Percentiles rank a stretch among this genome's conserved stretches.
These are phyloP conservation scores for Lachancea quebecensis DNA, from an alignment of 805 yeast species.

Conservation along the genomic window DNA sequence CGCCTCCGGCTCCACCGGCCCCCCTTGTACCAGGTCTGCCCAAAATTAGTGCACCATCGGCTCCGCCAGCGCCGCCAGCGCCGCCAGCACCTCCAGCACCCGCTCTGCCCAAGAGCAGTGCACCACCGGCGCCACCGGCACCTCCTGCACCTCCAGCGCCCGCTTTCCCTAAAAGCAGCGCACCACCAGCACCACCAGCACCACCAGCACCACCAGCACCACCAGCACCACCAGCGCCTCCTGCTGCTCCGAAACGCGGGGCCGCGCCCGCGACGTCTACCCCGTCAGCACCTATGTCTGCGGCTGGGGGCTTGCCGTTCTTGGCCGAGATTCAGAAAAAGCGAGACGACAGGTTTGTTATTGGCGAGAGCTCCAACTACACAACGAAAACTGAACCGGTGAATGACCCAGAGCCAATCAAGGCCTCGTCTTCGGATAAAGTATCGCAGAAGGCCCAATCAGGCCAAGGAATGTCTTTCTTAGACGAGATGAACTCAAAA, in stretches of 20 bases:
- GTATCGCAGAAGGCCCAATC: conserved; percentile 10
- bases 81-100: conserved; percentile 19
- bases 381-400: conserved; percentile 21
- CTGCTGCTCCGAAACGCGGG: conserved; percentile 19
- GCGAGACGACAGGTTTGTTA: conserved; percentile 41
- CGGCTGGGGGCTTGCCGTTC: conserved; percentile 41
- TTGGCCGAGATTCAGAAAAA: conserved; percentile 44
- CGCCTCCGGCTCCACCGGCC: conserved; percentile 16
- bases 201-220: conserved; percentile 20
- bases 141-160: conserved; percentile 14
- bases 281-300: conserved; percentile 19
- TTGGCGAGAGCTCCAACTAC: conserved; percentile 32
- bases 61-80: conserved; percentile 19
- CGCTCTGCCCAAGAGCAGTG: too few relatives aligned
- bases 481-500: conserved; percentile 27
- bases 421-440: conserved; percentile 17
- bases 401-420: conserved; percentile 7
- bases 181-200: conserved; percentile 17
- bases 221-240: conserved; percentile 20
- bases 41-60: conserved; percentile 14
- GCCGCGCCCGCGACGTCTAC: conserved; percentile 19
- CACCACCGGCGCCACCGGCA: conserved; percentile 17
- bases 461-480: conserved; percentile 23
- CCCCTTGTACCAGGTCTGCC: conserved; percentile 22
- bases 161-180: conserved; percentile 10